Percentiles rank a stretch among this genome's conserved stretches.
phyloP scores from a whole-genome alignment of 306 rosid genomes.

The Casuarina equisetifolia region DNA sequence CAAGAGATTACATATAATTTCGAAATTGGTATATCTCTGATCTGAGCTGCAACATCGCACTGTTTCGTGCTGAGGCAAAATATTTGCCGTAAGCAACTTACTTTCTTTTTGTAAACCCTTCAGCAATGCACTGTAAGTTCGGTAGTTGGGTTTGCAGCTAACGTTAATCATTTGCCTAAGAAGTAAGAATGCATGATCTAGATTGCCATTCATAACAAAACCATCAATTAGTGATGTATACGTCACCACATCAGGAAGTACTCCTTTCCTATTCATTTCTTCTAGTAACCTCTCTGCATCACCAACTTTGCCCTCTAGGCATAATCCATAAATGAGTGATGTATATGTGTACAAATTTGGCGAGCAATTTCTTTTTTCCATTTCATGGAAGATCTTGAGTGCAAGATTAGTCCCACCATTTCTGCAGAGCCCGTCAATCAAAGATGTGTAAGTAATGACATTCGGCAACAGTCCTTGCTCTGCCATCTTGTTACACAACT shows the following conservation, averaged over 20 bases:
- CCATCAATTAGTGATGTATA: conserved; percentile 47
- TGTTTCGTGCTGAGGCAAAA: conserved; percentile 30
- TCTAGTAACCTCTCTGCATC: conserved; percentile 42
- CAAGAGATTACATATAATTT: conserved; percentile 28
- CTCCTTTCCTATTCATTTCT: conserved; percentile 38
- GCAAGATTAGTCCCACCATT: conserved; percentile 39
- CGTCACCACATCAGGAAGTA: conserved; percentile 45
- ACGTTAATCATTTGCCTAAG: conserved; percentile 32
- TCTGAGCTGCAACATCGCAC: conserved; percentile 20
- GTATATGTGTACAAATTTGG: conserved; percentile 46
- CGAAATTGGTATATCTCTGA: conserved; percentile 13
- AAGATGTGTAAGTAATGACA: conserved; percentile 42
- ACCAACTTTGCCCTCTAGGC: conserved; percentile 41
- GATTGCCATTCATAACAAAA: conserved; percentile 41
- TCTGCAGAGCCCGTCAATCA: conserved; percentile 44
- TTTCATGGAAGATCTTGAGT: conserved; percentile 38
- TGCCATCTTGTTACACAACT: conserved; percentile 29
- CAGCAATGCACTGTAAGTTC: conserved; percentile 33
- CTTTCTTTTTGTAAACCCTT: conserved; percentile 40
- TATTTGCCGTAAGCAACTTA: conserved; percentile 23
- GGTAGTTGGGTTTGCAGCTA: conserved; percentile 44
- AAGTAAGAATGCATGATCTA: conserved; percentile 40
- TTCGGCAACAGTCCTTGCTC: conserved; percentile 37
- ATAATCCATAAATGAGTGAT: conserved; percentile 44
- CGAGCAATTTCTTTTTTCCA: conserved; percentile 36